Conservation (phyloP, 331 rosid species). For the Rosa hybrid region DNA sequence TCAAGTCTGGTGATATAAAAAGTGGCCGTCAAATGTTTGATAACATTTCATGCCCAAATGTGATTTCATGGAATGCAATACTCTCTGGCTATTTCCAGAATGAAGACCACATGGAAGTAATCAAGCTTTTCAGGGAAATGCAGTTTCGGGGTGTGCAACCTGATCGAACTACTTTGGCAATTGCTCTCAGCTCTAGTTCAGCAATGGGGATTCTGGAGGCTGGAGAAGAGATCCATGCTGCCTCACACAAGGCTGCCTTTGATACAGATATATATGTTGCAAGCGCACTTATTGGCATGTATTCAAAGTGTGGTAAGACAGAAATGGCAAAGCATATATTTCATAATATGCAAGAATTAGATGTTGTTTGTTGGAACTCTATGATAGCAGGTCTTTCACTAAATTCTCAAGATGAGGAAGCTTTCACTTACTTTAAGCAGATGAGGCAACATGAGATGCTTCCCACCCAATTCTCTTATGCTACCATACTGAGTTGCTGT, state of each 20-base stretch:
- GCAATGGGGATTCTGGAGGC: constrained; percentile 51
- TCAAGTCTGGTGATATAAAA: constrained; percentile 59
- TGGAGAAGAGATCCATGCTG: constrained; percentile 74
- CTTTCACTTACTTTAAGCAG: constrained; percentile 54
- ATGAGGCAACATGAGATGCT: constrained; percentile 48
- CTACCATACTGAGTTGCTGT: constrained; percentile 59
- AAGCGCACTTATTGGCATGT: constrained; percentile 69
- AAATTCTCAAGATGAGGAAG: constrained; percentile 60
- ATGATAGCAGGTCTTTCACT: constrained; percentile 68
- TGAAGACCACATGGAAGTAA: constrained; percentile 52
- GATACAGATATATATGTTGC: constrained; percentile 55
- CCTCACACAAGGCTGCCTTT: constrained; percentile 43
- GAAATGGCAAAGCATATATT: constrained; percentile 52
- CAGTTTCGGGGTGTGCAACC: constrained; percentile 53
- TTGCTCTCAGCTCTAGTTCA: constrained; percentile 68
- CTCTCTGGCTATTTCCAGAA: constrained; percentile 66
- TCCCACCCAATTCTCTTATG: constrained; percentile 69
- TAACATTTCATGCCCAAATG: constrained; percentile 55
- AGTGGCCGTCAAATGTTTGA: constrained; percentile 67
- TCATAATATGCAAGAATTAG: constrained; percentile 42
- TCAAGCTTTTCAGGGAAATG: constrained; percentile 62
- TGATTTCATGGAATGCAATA: constrained; percentile 77
- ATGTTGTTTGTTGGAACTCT: constrained; percentile 87
- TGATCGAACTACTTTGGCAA: constrained; percentile 67
- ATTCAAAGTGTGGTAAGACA: constrained; percentile 71